Evolutionary conservation across 257 asterid genomes (phyloP).

Genomic region (Vinca minor): DNA sequence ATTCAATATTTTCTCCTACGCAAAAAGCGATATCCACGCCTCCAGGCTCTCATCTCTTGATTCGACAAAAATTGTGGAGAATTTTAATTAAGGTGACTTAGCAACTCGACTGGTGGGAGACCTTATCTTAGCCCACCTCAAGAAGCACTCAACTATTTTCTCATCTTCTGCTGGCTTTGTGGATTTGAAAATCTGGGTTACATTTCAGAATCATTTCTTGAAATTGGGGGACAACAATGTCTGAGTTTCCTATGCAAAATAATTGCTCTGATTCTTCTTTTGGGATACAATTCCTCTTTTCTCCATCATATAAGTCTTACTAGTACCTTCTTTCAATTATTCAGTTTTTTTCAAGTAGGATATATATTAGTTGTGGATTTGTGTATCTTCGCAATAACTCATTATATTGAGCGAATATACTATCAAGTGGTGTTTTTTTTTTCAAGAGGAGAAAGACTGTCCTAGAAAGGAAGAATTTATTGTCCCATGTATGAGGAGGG

Average conservation of each 20-base stretch:
- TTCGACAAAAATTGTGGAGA: no score
- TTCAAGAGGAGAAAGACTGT: no score
- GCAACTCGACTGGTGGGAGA: no score
- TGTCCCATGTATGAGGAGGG: no score
- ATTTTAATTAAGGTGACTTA: no score
- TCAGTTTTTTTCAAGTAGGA: neutral
- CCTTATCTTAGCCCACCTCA: no score
- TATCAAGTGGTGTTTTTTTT: no score
- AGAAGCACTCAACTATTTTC: slow-evolving; percentile 4
- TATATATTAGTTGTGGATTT: neutral
- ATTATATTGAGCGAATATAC: no score
- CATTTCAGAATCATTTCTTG: slow-evolving; percentile 11
- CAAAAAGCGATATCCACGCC: no score
- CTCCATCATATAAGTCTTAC: neutral
- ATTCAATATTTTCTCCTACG: slow-evolving; percentile 13
- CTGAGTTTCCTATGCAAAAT: slow-evolving; percentile 17
- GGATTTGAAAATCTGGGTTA: neutral
- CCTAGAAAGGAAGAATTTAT: no score
- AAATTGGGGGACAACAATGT: slow-evolving; percentile 1
- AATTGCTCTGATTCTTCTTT: slow-evolving; percentile 12
- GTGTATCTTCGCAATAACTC: no score
- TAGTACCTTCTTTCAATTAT: neutral
- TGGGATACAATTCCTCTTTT: slow-evolving; percentile 9
- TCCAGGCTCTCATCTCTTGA: no score
- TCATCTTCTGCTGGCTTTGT: neutral